Evolutionary conservation across 768 basidiomycete genomes (phyloP).

Genomic region (Boletus subparvulus): DNA sequence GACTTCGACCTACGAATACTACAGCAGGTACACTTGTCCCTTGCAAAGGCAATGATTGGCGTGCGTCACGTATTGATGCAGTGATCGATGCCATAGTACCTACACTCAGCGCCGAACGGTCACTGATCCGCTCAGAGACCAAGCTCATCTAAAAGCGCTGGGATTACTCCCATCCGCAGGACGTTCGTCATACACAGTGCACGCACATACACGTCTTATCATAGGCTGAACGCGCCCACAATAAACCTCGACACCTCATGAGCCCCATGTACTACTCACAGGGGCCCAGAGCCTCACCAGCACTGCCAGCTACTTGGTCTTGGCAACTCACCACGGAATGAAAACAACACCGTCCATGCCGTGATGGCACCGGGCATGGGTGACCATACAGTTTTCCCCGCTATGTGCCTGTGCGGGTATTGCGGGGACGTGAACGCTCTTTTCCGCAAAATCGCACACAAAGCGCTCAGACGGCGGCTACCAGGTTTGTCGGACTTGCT

Average conservation of each 20-base stretch:
- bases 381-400: background rate
- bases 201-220: background rate
- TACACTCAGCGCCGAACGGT: background rate
- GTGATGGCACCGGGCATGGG: slow-evolving; percentile 9
- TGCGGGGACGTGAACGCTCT: slow-evolving; percentile 7
- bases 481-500: background rate
- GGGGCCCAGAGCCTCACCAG: background rate
- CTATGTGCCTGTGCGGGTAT: slow-evolving; percentile 9
- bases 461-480: background rate
- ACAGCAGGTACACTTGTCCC: slow-evolving; percentile 1
- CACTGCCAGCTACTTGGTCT: slow-evolving; percentile 10
- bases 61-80: slow-evolving; percentile 11
- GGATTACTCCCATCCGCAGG: background rate
- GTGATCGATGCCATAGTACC: background rate
- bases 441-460: background rate
- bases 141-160: background rate
- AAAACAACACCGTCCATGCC: slow-evolving; percentile 8
- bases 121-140: background rate
- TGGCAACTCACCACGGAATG: slow-evolving; percentile 11
- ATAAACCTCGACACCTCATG: background rate
- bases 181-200: background rate
- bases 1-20: background rate
- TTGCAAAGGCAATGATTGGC: slow-evolving; percentile 19
- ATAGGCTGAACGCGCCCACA: background rate
- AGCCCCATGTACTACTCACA: background rate